These are phyloP conservation scores for Piromyces finnis DNA, from an alignment of 192 early-diverging fungal species.

Conservation along the genomic window DNA sequence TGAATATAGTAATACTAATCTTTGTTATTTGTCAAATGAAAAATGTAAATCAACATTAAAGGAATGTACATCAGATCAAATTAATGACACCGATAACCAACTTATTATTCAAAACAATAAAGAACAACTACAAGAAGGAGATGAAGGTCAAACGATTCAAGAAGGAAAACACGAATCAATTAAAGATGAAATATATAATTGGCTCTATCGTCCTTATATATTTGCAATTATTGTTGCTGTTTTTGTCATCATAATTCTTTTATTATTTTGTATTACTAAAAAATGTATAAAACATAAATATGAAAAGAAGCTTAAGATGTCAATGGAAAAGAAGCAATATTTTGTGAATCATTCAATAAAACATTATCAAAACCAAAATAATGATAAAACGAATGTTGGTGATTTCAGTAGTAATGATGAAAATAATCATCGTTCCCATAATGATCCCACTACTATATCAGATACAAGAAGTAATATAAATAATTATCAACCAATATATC, in stretches of 20 bases:
- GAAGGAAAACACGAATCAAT: too few relatives aligned
- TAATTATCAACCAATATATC: neutral
- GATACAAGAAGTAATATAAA: neutral
- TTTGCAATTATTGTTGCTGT: too few relatives aligned
- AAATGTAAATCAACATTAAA: neutral
- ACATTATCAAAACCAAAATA: neutral
- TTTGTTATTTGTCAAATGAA: neutral
- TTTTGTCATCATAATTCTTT: too few relatives aligned
- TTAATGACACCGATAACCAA: neutral
- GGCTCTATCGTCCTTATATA: too few relatives aligned
- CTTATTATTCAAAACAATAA: too few relatives aligned
- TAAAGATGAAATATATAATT: too few relatives aligned
- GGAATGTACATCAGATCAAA: neutral
- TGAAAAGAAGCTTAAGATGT: neutral
- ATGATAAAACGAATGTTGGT: neutral
- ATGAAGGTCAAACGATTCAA: too few relatives aligned
- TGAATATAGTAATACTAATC: neutral
- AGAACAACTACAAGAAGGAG: too few relatives aligned
- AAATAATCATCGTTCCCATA: neutral
- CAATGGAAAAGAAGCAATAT: neutral
- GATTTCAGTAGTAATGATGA: neutral
- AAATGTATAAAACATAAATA: neutral
- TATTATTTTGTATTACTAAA: neutral
- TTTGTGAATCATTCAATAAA: neutral
- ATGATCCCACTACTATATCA: neutral